Evolutionary conservation across 2,329 filamentous ascomycete species (phyloP).

Genomic region (Oidium heveae): DNA sequence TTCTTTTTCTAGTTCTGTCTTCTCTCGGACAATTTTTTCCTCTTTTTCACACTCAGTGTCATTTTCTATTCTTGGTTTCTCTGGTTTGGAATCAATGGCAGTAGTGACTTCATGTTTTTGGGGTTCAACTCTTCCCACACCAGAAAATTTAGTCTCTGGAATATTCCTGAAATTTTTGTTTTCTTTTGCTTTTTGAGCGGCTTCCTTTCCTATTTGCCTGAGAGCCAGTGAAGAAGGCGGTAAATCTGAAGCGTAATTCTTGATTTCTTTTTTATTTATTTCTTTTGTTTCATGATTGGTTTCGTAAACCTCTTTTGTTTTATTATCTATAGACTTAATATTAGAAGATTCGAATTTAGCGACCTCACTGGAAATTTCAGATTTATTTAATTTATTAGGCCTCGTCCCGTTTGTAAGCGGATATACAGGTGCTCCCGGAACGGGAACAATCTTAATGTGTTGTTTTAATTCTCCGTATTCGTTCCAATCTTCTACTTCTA

Average conservation of each 20-base stretch:
- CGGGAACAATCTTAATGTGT: slow-evolving; percentile 39
- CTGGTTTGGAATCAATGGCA: not conserved
- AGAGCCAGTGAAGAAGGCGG: slow-evolving; percentile 19
- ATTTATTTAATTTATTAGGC: slow-evolving; percentile 1
- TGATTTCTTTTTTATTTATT: not conserved
- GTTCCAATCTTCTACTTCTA: slow-evolving; percentile 96
- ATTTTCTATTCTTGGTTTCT: not conserved
- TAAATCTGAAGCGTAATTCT: slow-evolving; percentile 4
- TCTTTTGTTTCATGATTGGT: too few species aligned
- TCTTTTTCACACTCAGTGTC: not conserved
- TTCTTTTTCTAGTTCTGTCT: too few species aligned
- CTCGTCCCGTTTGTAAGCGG: slow-evolving; percentile 7
- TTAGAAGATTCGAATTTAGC: not conserved
- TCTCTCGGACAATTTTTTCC: not conserved
- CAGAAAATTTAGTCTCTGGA: slow-evolving; percentile 1
- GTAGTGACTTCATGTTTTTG: not conserved
- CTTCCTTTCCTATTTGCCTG: slow-evolving; percentile 36
- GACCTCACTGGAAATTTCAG: not conserved
- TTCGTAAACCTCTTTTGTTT: slow-evolving; percentile 9
- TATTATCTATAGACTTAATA: slow-evolving; percentile 3
- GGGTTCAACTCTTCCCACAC: not conserved
- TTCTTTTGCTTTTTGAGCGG: slow-evolving; percentile 36
- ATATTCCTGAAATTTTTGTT: slow-evolving; percentile 18
- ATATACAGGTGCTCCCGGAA: slow-evolving; percentile 2
- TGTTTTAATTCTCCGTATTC: slow-evolving; percentile 89